Conservation (phyloP, 306 rosid species). For the Crotalaria pallida region DNA sequence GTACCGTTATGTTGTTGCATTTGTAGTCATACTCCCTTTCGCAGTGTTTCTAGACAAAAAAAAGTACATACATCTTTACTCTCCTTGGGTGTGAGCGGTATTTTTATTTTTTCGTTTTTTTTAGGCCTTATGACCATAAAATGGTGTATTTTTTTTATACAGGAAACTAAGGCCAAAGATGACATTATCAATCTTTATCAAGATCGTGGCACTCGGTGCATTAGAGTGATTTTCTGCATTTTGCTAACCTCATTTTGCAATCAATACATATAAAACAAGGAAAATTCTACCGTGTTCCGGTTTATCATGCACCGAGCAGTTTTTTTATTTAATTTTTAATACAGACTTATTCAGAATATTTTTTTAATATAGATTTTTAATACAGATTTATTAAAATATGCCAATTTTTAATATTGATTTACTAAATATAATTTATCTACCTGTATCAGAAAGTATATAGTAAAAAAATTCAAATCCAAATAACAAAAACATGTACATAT, state of each 20-base stretch:
- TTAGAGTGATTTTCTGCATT: slow-evolving; percentile 59
- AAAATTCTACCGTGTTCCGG: no score
- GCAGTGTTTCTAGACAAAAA: slow-evolving; percentile 75
- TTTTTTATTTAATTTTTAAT: no score
- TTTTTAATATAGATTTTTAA: no score
- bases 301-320: no score
- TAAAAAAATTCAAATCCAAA: no score
- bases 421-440: no score
- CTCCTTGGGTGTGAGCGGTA: background rate
- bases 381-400: no score
- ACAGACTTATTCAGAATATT: no score
- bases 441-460: no score
- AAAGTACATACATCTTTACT: slow-evolving; percentile 24
- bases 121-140: background rate
- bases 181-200: slow-evolving; percentile 66
- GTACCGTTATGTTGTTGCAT: slow-evolving; percentile 80
- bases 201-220: slow-evolving; percentile 55
- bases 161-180: slow-evolving; percentile 92
- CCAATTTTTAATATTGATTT: no score
- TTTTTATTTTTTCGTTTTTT: background rate
- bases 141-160: slow-evolving; percentile 22
- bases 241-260: background rate
- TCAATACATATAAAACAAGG: no score
- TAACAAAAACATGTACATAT: no score
- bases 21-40: slow-evolving; percentile 58